These are phyloP conservation scores for Hypoxylon sp. DNA, from an alignment of 2,329 filamentous ascomycete genomes.

Conservation along the genomic window DNA sequence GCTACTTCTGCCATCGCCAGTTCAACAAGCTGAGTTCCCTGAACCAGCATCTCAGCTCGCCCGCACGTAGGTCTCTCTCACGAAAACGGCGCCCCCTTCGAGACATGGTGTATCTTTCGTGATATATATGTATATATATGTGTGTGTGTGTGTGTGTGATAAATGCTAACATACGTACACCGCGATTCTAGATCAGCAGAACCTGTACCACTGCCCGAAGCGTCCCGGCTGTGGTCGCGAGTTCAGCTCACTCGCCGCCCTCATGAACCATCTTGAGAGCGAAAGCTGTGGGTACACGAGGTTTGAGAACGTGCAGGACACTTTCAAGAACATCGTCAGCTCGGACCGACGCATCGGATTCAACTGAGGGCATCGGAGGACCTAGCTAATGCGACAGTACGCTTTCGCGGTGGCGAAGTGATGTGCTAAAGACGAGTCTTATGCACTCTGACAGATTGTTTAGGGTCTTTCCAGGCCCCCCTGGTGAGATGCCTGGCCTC, in stretches of 20 bases:
- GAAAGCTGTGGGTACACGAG: slow-evolving; percentile 59
- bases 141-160: no score
- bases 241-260: slow-evolving; percentile 58
- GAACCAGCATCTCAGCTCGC: slow-evolving; percentile 13
- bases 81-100: neutral
- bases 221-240: slow-evolving; percentile 52
- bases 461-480: neutral
- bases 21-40: neutral
- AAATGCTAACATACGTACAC: neutral
- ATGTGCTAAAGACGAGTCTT: neutral
- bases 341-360: slow-evolving; percentile 1
- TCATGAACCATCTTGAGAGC: slow-evolving; percentile 63
- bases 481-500: neutral
- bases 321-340: neutral
- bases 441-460: neutral
- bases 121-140: neutral
- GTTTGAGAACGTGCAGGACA: slow-evolving; percentile 50
- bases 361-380: neutral
- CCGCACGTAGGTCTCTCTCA: neutral
- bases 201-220: slow-evolving; percentile 55
- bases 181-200: slow-evolving; percentile 3
- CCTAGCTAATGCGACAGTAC: neutral
- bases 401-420: neutral
- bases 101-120: neutral
- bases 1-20: slow-evolving; percentile 5